Evolutionary conservation across 176 grass and related monocot species (phyloP).

Genomic region (Triticum dicoccoides): DNA sequence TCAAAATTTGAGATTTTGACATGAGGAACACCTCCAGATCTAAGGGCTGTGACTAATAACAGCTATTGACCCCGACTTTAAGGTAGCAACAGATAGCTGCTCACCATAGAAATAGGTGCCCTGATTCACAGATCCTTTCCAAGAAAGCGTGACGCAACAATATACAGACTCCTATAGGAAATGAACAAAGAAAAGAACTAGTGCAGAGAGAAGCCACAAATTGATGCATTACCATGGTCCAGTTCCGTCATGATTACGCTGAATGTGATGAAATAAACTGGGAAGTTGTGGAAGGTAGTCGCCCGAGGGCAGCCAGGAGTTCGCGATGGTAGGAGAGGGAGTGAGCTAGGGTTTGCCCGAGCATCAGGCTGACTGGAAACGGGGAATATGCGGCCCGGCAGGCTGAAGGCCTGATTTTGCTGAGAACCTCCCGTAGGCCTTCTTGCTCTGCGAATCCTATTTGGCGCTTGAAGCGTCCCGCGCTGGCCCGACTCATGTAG

Average conservation of each 20-base stretch:
- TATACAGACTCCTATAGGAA: not conserved
- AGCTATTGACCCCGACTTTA: too few relatives aligned
- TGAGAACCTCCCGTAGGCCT: too few relatives aligned
- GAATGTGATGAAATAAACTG: not conserved
- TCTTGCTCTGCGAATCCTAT: too few relatives aligned
- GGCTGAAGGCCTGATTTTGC: too few relatives aligned
- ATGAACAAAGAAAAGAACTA: not conserved
- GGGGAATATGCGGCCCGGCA: too few relatives aligned
- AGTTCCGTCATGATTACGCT: not conserved
- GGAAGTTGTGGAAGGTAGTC: not conserved
- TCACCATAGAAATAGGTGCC: not conserved
- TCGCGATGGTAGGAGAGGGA: not conserved
- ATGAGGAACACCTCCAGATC: too few relatives aligned
- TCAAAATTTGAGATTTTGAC: too few relatives aligned
- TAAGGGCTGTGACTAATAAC: too few relatives aligned
- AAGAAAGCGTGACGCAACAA: not conserved
- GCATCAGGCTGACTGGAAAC: too few relatives aligned
- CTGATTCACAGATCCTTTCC: not conserved
- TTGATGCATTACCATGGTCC: not conserved
- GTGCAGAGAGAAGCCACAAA: not conserved
- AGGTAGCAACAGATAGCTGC: too few relatives aligned
- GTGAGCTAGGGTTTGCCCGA: not conserved
- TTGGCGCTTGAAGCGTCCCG: too few relatives aligned
- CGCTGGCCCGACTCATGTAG: too few relatives aligned
- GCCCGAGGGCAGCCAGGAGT: not conserved